Percentiles rank a stretch among this genome's conserved stretches.
Evolutionary conservation across 768 basidiomycete genomes (phyloP).

Genomic region (Guyanaporus albipodus): DNA sequence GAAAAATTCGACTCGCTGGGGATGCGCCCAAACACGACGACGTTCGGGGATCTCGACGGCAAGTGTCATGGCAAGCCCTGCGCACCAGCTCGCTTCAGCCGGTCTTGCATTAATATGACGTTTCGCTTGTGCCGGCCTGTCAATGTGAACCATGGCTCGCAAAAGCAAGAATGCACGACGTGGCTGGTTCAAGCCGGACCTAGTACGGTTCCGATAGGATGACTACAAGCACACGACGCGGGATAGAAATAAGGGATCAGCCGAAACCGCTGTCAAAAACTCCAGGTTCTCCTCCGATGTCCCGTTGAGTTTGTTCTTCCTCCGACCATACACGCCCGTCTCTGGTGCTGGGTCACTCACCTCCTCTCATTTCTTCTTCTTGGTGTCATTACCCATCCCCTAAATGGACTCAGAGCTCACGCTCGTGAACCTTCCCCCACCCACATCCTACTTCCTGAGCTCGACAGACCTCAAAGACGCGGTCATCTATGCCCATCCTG

Average conservation of each 20-base stretch:
- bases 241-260: no score
- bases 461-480: conserved; percentile 15
- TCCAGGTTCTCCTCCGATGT: conserved; percentile 1
- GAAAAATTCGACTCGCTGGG: not conserved
- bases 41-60: no score
- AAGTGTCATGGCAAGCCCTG: not conserved
- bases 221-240: no score
- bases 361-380: no score
- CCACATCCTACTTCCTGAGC: conserved; percentile 28
- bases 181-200: no score
- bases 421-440: conserved; percentile 23
- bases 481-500: conserved; percentile 16
- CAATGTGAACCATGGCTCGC: no score
- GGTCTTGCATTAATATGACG: not conserved
- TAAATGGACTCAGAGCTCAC: conserved; percentile 28
- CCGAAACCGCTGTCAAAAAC: not conserved
- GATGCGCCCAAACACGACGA: not conserved
- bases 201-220: no score
- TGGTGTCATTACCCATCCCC: no score
- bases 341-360: no score
- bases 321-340: no score
- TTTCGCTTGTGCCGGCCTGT: not conserved
- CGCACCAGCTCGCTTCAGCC: not conserved
- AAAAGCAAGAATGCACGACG: no score
- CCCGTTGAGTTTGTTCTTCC: no score